A percentile compares a stretch with the other conserved stretches of the same genome.
Evolutionary conservation across 805 yeast genomes (phyloP).

Genomic region (Ogataea kodamae): DNA sequence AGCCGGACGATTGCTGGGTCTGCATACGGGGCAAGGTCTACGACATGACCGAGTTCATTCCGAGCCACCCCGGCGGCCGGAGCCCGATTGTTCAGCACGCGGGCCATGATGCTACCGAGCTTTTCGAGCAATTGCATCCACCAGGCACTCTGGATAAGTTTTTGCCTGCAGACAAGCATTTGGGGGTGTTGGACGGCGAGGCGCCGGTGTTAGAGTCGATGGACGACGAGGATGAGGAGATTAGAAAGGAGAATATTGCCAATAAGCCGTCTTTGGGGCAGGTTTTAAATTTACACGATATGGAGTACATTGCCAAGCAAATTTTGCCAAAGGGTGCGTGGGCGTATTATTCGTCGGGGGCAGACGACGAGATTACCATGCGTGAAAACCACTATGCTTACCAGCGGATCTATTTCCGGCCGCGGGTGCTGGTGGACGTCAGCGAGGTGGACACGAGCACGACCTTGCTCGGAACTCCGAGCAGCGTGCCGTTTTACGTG

Average conservation of each 20-base stretch:
- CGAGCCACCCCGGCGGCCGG: conserved; percentile 52
- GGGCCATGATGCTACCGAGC: conserved; percentile 55
- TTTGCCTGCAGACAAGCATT: conserved; percentile 54
- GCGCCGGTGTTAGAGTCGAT: conserved; percentile 35
- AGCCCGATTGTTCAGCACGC: conserved; percentile 42
- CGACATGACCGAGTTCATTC: conserved; percentile 61
- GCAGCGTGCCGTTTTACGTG: conserved; percentile 78
- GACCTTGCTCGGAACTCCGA: conserved; percentile 66
- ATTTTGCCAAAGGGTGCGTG: conserved; percentile 78
- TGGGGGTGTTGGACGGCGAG: conserved; percentile 46
- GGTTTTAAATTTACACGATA: conserved; percentile 77
- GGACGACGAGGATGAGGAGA: conserved; percentile 39
- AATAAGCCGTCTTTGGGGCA: conserved; percentile 66
- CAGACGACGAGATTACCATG: conserved; percentile 88
- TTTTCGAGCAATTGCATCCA: conserved; percentile 88
- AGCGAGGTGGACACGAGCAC: conserved; percentile 66
- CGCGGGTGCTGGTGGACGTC: conserved; percentile 79
- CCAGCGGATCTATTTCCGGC: conserved; percentile 85
- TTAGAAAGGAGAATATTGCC: conserved; percentile 40
- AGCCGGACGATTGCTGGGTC: conserved; percentile 74
- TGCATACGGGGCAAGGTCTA: conserved; percentile 76
- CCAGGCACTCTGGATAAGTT: conserved; percentile 73
- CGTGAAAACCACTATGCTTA: conserved; percentile 90
- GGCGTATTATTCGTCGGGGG: conserved; percentile 89
- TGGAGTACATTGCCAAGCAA: conserved; percentile 80